Base-by-base conservation (phyloP, 805 yeast genomes). In the Tetrapisispora pingtungensis region DNA sequence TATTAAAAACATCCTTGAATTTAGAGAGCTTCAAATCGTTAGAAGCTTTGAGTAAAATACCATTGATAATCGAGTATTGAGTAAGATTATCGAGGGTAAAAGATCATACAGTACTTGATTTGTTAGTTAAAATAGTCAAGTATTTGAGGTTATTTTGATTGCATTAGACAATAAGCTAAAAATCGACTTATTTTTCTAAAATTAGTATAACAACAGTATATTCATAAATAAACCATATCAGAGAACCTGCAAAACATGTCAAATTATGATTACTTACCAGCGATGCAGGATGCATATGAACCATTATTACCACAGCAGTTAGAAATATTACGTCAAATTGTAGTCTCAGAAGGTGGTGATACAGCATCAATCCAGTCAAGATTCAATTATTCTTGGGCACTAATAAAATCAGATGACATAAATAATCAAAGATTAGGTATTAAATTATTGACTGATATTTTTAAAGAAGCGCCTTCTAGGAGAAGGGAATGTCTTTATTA, bases 341-440 rank as follows among this genome's bases (percentile, higher is more conserved):
- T 85, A 34, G 75, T 78, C 24, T 70, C 81, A 1, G 97, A 93
- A 60, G 80, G 84, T 28, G 65, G 66, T 8, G 95, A 93, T 5
- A 69, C 74, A 33, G 88, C 86, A 0, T 73, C 89, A 0, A 73
- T 84, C 0, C 97, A 88, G 62, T 81, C 96, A 2, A 76, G 80
- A 46, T 93, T 93, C 73, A 93, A 94, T 64, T 85, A 84, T 55
- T 95, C 97, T 0, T 93, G 99, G 98, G 98, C 94, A 3, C 69
- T 93, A 41, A 77, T 94, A 49, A 89, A 87, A 61, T 80, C 95
- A 1, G 59, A 64, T 41, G 70, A 72, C 41, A 69, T 71, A 19
- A 72, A 70, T 33, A 82, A 84, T 49, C 94, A 85, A 57, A 73
- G 82, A 53, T 71, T 81, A 41, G 99, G 97, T 0, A 78, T 93